These are phyloP conservation scores for Amanita rimosa DNA, from an alignment of 768 basidiomycete species.

Conservation along the genomic window DNA sequence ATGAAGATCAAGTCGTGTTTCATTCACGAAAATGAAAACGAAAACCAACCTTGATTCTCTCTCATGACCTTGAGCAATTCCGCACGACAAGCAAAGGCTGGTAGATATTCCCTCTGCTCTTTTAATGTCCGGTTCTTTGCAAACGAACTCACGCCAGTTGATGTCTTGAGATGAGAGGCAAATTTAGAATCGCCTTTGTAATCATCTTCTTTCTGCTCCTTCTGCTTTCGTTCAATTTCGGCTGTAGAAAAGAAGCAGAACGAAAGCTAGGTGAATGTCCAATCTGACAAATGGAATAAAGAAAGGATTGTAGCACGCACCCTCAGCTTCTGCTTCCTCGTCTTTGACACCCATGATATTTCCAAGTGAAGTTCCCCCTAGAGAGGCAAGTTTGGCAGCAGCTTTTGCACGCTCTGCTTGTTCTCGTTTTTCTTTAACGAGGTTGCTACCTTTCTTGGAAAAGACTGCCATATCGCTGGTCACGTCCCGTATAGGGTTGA, in stretches of 20 bases:
- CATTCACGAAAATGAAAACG: background rate
- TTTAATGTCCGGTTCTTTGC: constrained; percentile 76
- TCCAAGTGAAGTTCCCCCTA: constrained; percentile 90
- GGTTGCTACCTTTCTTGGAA: constrained; percentile 89
- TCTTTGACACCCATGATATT: constrained; percentile 98
- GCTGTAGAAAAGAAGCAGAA: constrained; percentile 35
- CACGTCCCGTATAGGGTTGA: constrained; percentile 90
- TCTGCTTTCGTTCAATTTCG: constrained; percentile 37
- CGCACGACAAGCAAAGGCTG: constrained; percentile 95
- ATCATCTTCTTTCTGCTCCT: constrained; percentile 48
- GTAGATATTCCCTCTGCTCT: constrained; percentile 93
- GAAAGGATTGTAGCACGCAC: constrained; percentile 34
- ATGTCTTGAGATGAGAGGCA: constrained; percentile 81
- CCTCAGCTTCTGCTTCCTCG: constrained; percentile 86
- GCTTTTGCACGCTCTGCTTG: constrained; percentile 95
- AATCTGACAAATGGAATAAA: constrained; percentile 29
- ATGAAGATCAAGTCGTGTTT: background rate
- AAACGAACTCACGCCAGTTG: constrained; percentile 71
- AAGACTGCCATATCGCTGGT: constrained; percentile 95
- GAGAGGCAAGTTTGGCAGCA: constrained; percentile 85
- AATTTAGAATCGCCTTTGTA: constrained; percentile 97
- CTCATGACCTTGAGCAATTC: constrained; percentile 80
- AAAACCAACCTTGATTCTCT: constrained; percentile 80
- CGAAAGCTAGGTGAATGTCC: constrained; percentile 68
- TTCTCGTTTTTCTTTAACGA: constrained; percentile 94